A percentile compares a stretch with the other conserved stretches of the same genome.
Conservation (phyloP, 164 flowering plant species). For the Buxus sempervirens region DNA sequence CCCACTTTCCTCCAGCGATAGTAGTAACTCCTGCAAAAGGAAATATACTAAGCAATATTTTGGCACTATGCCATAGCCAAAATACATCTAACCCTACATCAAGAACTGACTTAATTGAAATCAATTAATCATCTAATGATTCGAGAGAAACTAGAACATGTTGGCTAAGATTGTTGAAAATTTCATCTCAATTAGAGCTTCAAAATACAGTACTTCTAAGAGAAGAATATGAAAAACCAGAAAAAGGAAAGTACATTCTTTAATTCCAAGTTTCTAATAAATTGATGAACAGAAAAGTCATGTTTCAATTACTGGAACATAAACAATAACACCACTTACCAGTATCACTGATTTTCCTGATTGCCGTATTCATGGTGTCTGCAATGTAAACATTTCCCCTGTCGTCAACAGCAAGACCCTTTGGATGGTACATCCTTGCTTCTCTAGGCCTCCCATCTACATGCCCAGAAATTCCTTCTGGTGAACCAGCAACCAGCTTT, state of each 20-base stretch:
- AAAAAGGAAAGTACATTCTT: neutral
- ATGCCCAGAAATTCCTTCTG: constrained; percentile 66
- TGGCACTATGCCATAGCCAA: too few species aligned
- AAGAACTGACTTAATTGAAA: too few species aligned
- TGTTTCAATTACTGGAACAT: neutral
- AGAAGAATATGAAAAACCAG: too few species aligned
- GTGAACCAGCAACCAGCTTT: constrained; percentile 58
- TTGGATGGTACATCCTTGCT: constrained; percentile 65
- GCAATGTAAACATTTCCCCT: constrained; percentile 68
- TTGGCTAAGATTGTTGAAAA: neutral
- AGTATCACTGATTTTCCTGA: constrained; percentile 65
- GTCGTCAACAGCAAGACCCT: constrained; percentile 58
- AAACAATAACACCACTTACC: constrained; percentile 27
- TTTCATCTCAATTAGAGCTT: neutral
- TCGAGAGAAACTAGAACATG: too few species aligned
- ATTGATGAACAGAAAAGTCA: neutral
- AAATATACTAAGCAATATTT: neutral
- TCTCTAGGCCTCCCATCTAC: constrained; percentile 66
- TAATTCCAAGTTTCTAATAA: neutral
- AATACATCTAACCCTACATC: too few species aligned
- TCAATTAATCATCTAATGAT: too few species aligned
- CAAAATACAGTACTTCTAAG: too few species aligned
- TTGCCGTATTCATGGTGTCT: constrained; percentile 67
- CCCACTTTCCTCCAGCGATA: constrained; percentile 65
- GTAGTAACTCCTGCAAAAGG: constrained; percentile 55